These are phyloP conservation scores for Blastobotrys muscicola DNA, from an alignment of 805 yeast genomes.

Conservation along the genomic window DNA sequence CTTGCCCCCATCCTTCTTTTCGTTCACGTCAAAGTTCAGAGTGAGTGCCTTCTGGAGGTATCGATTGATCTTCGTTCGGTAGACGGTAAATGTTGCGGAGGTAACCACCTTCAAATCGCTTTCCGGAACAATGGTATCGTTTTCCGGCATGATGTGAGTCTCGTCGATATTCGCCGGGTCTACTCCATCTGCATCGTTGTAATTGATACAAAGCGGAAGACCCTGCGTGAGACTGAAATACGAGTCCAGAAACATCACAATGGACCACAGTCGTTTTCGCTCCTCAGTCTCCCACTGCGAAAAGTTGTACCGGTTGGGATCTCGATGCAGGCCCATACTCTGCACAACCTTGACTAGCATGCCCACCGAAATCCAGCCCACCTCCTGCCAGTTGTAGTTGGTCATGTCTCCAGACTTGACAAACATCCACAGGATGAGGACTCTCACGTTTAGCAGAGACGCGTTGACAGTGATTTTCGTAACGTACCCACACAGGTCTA, in stretches of 20 bases:
- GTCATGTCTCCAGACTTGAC: slow-evolving; percentile 16
- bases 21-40: slow-evolving; percentile 7
- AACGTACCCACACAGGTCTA: slow-evolving; percentile 22
- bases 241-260: slow-evolving; percentile 19
- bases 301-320: slow-evolving; percentile 26
- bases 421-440: slow-evolving; percentile 23
- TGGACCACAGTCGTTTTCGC: slow-evolving; percentile 23
- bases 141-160: slow-evolving; percentile 9
- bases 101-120: slow-evolving; percentile 13
- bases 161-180: no score
- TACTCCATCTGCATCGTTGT: slow-evolving; percentile 16
- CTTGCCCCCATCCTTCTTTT: not conserved
- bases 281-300: slow-evolving; percentile 24
- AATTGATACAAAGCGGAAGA: slow-evolving; percentile 21
- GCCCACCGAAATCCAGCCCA: slow-evolving; percentile 24
- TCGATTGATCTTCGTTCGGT: slow-evolving; percentile 7
- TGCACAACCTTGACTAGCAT: slow-evolving; percentile 23
- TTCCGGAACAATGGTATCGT: slow-evolving; percentile 12
- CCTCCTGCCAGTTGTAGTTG: slow-evolving; percentile 17
- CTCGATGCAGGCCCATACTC: slow-evolving; percentile 29
- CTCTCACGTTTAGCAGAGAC: slow-evolving; percentile 21
- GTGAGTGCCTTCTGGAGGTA: slow-evolving; percentile 2
- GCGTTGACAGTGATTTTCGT: slow-evolving; percentile 24
- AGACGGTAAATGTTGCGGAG: slow-evolving; percentile 18
- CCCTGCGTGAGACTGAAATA: slow-evolving; percentile 23